Evolutionary conservation across 2,329 filamentous ascomycete genomes (phyloP), one percentile per base, ranked within the genome.

Genomic region (Colletotrichum incanum): DNA sequence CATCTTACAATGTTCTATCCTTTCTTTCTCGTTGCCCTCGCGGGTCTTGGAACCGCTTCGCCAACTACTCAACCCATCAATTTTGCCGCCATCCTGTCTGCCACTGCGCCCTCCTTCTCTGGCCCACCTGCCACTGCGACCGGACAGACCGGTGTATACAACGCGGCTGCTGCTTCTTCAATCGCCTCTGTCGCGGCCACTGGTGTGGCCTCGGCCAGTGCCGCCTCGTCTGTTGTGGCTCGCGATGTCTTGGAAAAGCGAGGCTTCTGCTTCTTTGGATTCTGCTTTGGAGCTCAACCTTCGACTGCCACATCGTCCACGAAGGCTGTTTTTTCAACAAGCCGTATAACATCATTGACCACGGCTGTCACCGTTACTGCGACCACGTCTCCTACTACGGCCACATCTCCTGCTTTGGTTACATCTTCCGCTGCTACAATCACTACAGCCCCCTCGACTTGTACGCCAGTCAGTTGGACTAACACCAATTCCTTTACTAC

Each of bases 391-490:
- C 0, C 41, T 37, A 5, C 45, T 16, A 20, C n/a, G 3, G n/a
- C 12, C 12, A 37, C 65, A 3, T 20, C 65, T 20, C 2, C 59
- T 34, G 11, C 65, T 12, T 65, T 70, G 5, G 28, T 59, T 28
- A 70, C 69, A 0, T 26, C 49, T n/a, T 11, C 65, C 14, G 18
- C 65, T 9, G 4, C 67, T 20, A 41, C 65, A 9, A 55, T 64
- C 31, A 70, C 59, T 20, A 23, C 59, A 12, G 39, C 39, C 41
- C 59, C 70, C 9, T 55, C 68, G 11, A 68, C 45, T 28, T 70
- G 70, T 31, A 72, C 70, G 3, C 70, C 70, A 2, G 34, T 65
- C 23, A 72, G 52, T 54, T 72, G 70, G 70, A 43, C 54, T 47
- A 72, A 72, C 47, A 70, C 70, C 11, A 49, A 49, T 31, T 20